Percentiles rank a stretch among this genome's conserved stretches.
Evolutionary conservation across 2,329 filamentous ascomycete species (phyloP).

Genomic region (Monosporascus sp.): DNA sequence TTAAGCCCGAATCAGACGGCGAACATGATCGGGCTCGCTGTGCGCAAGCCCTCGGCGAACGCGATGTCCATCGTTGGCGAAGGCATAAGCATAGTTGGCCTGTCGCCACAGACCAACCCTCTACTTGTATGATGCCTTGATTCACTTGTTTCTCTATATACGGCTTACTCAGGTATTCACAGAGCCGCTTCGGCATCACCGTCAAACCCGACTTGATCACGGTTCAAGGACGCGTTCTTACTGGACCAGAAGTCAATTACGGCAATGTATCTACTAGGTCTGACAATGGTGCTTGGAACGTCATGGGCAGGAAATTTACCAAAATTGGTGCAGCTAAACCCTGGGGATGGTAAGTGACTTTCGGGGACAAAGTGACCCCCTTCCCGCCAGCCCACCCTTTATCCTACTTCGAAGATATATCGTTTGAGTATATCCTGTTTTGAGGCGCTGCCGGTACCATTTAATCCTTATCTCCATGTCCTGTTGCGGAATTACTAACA

Average conservation of each 20-base stretch:
- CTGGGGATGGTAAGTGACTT: slow-evolving; percentile 35
- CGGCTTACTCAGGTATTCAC: slow-evolving; percentile 1
- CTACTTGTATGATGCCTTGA: slow-evolving; percentile 28
- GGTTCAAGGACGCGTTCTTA: slow-evolving; percentile 57
- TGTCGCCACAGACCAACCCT: slow-evolving; percentile 32
- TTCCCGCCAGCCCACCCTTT: too few species aligned
- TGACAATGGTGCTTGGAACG: background rate
- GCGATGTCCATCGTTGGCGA: slow-evolving; percentile 48
- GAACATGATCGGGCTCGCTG: slow-evolving; percentile 58
- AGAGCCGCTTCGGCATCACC: slow-evolving; percentile 48
- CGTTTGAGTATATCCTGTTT: too few species aligned
- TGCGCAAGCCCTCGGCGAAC: slow-evolving; percentile 51
- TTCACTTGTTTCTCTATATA: too few species aligned
- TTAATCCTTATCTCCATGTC: background rate
- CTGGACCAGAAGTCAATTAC: slow-evolving; percentile 50
- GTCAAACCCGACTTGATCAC: slow-evolving; percentile 50
- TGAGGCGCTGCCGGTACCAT: too few species aligned
- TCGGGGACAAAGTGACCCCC: too few species aligned
- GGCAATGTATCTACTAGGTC: background rate
- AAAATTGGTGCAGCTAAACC: slow-evolving; percentile 31
- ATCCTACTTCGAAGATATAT: too few species aligned
- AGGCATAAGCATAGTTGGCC: slow-evolving; percentile 45
- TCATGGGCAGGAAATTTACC: slow-evolving; percentile 35
- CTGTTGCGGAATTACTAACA: background rate
- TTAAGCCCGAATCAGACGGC: slow-evolving; percentile 49